Base-by-base conservation (phyloP, 768 basidiomycete genomes). In the Exidia glandulosa region DNA sequence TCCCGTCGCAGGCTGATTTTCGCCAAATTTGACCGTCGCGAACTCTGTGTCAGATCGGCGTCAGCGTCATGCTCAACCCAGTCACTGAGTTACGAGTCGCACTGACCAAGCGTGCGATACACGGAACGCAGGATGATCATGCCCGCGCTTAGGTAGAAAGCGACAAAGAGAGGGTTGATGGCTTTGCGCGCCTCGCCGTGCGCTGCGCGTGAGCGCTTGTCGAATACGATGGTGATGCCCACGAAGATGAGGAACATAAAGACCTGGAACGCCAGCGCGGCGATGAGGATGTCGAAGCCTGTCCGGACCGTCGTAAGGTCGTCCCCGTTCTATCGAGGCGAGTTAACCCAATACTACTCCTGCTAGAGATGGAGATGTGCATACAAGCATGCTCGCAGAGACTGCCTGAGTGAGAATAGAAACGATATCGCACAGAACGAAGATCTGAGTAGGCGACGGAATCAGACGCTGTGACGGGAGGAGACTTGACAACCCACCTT, bases 71-170 rank as follows among this genome's bases (percentile, higher is more conserved):
- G 27, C 14, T 31, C 32, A 58, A 58, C 37, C 33, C 6, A 12
- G n/a, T 37, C 6, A 9, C 16, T 33, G 10, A 29, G 47, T 37
- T 9, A 29, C 12, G 36, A 27, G 27, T 13, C 31, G 23, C 12
- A 58, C 57, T 9, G 34, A 58, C 57, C 58, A 47, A 52, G 10
- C 10, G 47, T 19, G 13, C 58, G 58, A 45, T 32, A 59, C 6
- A 59, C 52, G 16, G 58, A 59, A 7, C 58, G 58, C 27, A 41
- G 14, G 48, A 59, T 52, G 58, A 59, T 59, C 58, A 59, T 31
- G 12, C 16, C 48, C 27, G 58, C n/a, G 48, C 41, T 50, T 10
- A 59, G 23, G 47, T 59, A 59, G 19, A 59, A 59, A 23, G 30
- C 58, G 27, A 25, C 23, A 45, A 59, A 52, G 31, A 59, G 29